These are phyloP conservation scores for Chytridiales sp. DNA, from an alignment of 371 early-diverging fungal genomes.

Conservation along the genomic window DNA sequence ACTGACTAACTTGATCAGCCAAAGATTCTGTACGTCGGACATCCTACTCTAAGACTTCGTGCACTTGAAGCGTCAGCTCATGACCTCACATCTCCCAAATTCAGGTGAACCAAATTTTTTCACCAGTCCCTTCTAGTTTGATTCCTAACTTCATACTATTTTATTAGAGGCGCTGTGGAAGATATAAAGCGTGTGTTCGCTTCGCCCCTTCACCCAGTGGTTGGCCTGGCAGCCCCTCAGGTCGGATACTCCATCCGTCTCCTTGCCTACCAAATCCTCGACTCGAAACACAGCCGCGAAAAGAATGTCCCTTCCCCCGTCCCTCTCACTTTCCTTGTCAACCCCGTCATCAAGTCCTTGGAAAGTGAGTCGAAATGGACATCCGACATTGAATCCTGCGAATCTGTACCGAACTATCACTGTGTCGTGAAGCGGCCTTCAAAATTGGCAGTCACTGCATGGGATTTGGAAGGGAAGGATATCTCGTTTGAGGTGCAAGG, in stretches of 20 bases:
- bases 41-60: slow-evolving; percentile 2
- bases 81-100: slow-evolving; percentile 12
- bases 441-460: slow-evolving; percentile 20
- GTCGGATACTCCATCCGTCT: slow-evolving; percentile 42
- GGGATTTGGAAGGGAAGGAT: slow-evolving; percentile 38
- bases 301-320: slow-evolving; percentile 17
- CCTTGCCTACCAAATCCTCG: slow-evolving; percentile 35
- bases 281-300: background rate
- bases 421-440: slow-evolving; percentile 39
- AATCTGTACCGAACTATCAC: slow-evolving; percentile 45
- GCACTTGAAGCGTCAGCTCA: background rate
- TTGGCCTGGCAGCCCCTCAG: slow-evolving; percentile 48
- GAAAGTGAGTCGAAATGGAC: slow-evolving; percentile 25
- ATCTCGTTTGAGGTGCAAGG: slow-evolving; percentile 32
- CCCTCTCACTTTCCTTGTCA: slow-evolving; percentile 45
- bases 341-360: slow-evolving; percentile 35
- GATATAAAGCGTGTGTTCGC: slow-evolving; percentile 25
- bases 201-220: slow-evolving; percentile 28
- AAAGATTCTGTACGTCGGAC: no score
- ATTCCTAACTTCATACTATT: background rate
- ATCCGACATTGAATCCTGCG: slow-evolving; percentile 47
- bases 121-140: no score
- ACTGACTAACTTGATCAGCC: no score
- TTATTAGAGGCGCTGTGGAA: slow-evolving; percentile 8
- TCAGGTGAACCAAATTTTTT: no score